Evolutionary conservation across 2,329 filamentous ascomycete species (phyloP), one percentile per base, ranked within the genome.

Genomic region (Purpureocillium lavendulum): DNA sequence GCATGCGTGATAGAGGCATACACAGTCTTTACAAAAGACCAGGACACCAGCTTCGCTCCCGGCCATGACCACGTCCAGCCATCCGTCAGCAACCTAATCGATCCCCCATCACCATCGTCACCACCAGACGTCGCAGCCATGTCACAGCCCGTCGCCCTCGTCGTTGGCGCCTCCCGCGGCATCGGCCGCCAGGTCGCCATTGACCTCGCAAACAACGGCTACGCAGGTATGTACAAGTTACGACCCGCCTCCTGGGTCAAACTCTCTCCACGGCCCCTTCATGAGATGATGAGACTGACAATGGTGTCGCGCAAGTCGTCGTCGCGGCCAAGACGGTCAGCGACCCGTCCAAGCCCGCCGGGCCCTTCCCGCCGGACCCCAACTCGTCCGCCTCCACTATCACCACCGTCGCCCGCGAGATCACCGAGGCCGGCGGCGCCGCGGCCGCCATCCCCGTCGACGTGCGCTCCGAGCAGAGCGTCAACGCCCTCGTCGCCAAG

Each of bases 141-240:
- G 21, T 5, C 21, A 11, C 58, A 67, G 40, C 67, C 69, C 45
- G 82, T 88, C 7, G 84, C 82, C 15, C 69, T 89, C 15, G 67
- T 90, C 4, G 71, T 89, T 15, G 85, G 85, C 30, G 84, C 83
- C 2, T 89, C 84, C 0, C 69, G 87, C 45, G 87, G 87, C 30
- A 90, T 94, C 46, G 87, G 87, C 34, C 70, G 85, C 31, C 86
- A 92, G 57, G 69, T 92, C 30, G 85, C 87, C 40, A 73, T 94
- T 50, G 83, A 87, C 54, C 68, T 94, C 3, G 82, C 85, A 7
- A 76, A 67, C 49, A 71, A 80, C 47, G 80, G 77, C 30, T 90
- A 89, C 55, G 66, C 72, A 39, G 82, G 86, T 86, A 63, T 35
- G 54, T 45, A 5, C 14, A 16, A 13, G n/a, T 31, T 10, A 12